A percentile compares a stretch with the other conserved stretches of the same genome.
phyloP scores from a whole-genome alignment of 345 rosid genomes.

The Syzygium jambos region DNA sequence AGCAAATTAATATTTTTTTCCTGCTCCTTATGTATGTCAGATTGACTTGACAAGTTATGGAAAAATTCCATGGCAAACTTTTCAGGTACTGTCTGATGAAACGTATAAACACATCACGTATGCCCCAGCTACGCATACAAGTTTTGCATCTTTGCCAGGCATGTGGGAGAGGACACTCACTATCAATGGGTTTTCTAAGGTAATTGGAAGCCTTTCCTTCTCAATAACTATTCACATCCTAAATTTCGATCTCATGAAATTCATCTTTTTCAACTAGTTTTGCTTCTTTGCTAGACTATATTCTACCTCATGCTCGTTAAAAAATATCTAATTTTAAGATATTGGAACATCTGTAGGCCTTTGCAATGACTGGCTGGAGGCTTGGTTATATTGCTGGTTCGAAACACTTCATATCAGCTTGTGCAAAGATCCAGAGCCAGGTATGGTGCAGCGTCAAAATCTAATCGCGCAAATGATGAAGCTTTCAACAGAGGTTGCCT shows the following conservation, averaged over 20 bases:
- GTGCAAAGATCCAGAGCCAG: slow-evolving; percentile 96
- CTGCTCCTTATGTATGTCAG: background rate
- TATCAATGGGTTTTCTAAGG: slow-evolving; percentile 95
- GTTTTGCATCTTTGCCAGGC: slow-evolving; percentile 92
- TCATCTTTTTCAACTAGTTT: background rate
- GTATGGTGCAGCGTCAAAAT: slow-evolving; percentile 19
- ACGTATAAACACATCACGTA: slow-evolving; percentile 93
- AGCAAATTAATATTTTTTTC: background rate
- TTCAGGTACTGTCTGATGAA: slow-evolving; percentile 88
- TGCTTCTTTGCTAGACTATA: background rate
- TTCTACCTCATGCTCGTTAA: background rate
- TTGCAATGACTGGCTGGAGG: slow-evolving; percentile 99
- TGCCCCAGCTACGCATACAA: slow-evolving; percentile 81
- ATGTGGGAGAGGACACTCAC: slow-evolving; percentile 96
- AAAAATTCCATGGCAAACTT: background rate
- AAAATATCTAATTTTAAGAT: background rate
- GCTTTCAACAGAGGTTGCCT: background rate
- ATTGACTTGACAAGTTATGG: background rate
- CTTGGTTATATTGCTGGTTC: slow-evolving; percentile 95
- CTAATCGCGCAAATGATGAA: background rate
- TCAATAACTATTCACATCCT: background rate
- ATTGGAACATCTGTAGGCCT: slow-evolving; percentile 46
- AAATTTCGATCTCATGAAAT: background rate
- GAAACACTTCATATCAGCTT: slow-evolving; percentile 77
- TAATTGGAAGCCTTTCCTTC: slow-evolving; percentile 6